Base-by-base conservation (phyloP, 1,284 basidiomycete genomes). In the Rhodotorula sp. region DNA sequence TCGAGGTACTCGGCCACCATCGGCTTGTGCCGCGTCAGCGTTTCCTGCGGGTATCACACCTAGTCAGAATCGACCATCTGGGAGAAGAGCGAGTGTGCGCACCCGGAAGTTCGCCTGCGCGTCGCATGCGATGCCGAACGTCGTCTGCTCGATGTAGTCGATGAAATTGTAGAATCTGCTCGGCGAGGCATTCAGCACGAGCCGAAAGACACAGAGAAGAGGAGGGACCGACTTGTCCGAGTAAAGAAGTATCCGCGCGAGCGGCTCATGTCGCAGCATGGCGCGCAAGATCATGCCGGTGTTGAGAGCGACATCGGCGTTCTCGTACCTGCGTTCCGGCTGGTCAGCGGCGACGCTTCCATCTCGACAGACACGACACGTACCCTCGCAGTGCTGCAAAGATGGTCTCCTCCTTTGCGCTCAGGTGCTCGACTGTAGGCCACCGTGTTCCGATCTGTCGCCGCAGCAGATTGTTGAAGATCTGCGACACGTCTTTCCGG, bases 241-340 rank as follows among this genome's bases (percentile, higher is more conserved):
- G 80, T 97, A 88, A 46, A 99, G 86, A 63, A 99, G 81, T 64
- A 94, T 89, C 85, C 95, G 93, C 66, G 91, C 91, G 42, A 99
- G 84, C 61, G 90, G 87, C 81, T 99, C 97, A 81, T 97, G 92
- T 73, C 91, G 87, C 72, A 99, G 84, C 92, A 99, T 98, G 84
- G 99, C 97, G 77, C 93, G 90, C 62, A 99, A 84, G 70, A 99
- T 92, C 92, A 98, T 96, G 13, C 97, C 97, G 0, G 97, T 98
- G 80, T 99, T 99, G 70, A 99, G 86, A 9, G 95, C 94, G 60
- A 98, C 86, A 72, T 99, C 96, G 77, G 95, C 91, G 78, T 97
- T 93, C 81, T 90, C 89, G 80, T 99, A 99, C 3, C 86, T 86
- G 72, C 49, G 21, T 2, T 42, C 25, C n/a, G n/a, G 12, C 4